A percentile compares a stretch with the other conserved stretches of the same genome.
These are phyloP conservation scores for Penicillium herquei DNA, from an alignment of 495 filamentous ascomycete genomes.

Conservation along the genomic window DNA sequence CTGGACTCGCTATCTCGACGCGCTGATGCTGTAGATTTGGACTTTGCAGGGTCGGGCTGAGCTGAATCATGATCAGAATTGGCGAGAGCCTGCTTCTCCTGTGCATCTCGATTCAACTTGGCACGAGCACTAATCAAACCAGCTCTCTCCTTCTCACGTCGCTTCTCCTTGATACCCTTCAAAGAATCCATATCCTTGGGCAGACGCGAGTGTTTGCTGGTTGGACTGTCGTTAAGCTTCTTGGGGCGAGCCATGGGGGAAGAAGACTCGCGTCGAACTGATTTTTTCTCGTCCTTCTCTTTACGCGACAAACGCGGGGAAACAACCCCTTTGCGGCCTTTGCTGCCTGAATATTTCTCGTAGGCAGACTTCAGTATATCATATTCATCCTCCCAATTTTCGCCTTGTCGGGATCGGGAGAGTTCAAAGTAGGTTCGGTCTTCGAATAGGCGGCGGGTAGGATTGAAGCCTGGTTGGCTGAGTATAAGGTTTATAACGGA, in stretches of 20 bases:
- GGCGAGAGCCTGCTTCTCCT: constrained; percentile 16
- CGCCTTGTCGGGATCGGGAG: constrained; percentile 74
- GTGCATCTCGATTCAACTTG: constrained; percentile 21
- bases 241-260: constrained; percentile 47
- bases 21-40: constrained; percentile 22
- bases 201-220: constrained; percentile 18
- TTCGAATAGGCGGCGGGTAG: constrained; percentile 61
- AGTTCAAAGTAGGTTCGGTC: constrained; percentile 83
- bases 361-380: constrained; percentile 78
- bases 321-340: constrained; percentile 36
- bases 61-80: constrained; percentile 30
- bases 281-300: constrained; percentile 51
- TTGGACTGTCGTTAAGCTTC: constrained; percentile 33
- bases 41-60: constrained; percentile 23
- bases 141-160: constrained; percentile 36
- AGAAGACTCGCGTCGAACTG: constrained; percentile 46
- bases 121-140: constrained; percentile 16
- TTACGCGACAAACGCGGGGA: constrained; percentile 57
- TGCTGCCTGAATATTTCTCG: constrained; percentile 56
- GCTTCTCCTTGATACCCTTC: constrained; percentile 24
- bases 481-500: constrained; percentile 79
- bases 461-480: constrained; percentile 74
- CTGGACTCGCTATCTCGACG: constrained; percentile 38
- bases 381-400: constrained; percentile 86
- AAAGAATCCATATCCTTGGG: constrained; percentile 27